Evolutionary conservation across 2,329 filamentous ascomycete species (phyloP), one percentile per base, ranked within the genome.

Genomic region (Apiospora aurea): DNA sequence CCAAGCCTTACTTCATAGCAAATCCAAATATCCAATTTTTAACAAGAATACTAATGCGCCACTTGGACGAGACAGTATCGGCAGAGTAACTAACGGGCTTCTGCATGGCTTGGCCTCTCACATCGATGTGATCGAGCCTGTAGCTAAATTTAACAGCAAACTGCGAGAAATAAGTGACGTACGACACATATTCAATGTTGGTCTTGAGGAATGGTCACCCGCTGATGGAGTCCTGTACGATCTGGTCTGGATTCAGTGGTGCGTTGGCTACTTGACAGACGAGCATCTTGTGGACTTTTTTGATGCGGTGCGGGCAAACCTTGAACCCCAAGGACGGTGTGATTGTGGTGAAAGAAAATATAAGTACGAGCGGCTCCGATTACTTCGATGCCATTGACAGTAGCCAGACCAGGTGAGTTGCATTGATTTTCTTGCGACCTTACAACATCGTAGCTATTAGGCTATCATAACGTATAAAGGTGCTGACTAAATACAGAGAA

Each of bases 211-310:
- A 43, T 97, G 93, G 94, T 72, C 76, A 14, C 85, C 87, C 0
- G 82, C 77, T 0, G 76, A 82, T 1, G 83, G 78, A n/a, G 77
- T 81, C 11, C 80, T 82, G 69, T 98, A 98, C 81, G 92, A 95
- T 79, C 81, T 98, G 66, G 90, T 98, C 73, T 97, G 94, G 94
- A 92, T 89, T 70, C 95, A 98, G 81, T 98, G 95, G 95, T 98
- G 95, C 81, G 82, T 96, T 10, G 93, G 94, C 38, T 92, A 98
- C 80, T 83, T 97, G 70, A 94, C 89, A 0, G 94, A 97, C 79
- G 82, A 82, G 11, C 90, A 97, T 80, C 80, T 98, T 4, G 84
- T 93, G 0, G 83, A n/a, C 83, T 2, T 97, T 92, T 77, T 82
- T 98, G 21, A 76, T 83, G 71, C 86, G 89, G 38, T 93, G 93